These are phyloP conservation scores for Fusarium anguioides DNA, from an alignment of 2,329 filamentous ascomycete species.

Conservation along the genomic window DNA sequence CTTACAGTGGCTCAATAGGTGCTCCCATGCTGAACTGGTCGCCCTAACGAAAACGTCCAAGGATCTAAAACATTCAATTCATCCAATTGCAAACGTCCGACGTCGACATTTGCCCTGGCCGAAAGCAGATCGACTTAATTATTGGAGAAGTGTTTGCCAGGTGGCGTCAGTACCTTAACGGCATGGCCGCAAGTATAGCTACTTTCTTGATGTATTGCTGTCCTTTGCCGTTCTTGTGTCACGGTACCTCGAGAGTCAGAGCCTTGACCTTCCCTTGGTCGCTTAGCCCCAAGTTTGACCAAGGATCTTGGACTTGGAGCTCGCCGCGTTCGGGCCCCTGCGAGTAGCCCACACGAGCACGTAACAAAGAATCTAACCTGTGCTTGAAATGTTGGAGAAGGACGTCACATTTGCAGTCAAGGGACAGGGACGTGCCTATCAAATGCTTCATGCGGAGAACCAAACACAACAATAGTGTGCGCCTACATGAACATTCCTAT, in stretches of 20 bases:
- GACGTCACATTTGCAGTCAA: slow-evolving; percentile 33
- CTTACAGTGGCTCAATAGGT: slow-evolving; percentile 35
- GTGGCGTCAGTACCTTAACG: slow-evolving; percentile 37
- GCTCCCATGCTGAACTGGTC: slow-evolving; percentile 1
- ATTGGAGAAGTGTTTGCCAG: slow-evolving; percentile 33
- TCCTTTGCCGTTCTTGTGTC: slow-evolving; percentile 30
- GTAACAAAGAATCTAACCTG: slow-evolving; percentile 37
- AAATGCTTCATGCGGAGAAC: slow-evolving; percentile 30
- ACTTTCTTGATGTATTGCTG: slow-evolving; percentile 13
- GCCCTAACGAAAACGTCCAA: slow-evolving; percentile 2
- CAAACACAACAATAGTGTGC: slow-evolving; percentile 11
- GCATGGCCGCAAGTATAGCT: slow-evolving; percentile 37
- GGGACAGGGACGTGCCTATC: slow-evolving; percentile 27
- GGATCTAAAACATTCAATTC: slow-evolving; percentile 19
- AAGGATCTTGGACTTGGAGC: slow-evolving; percentile 35
- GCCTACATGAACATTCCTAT: slow-evolving; percentile 5
- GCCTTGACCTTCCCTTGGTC: slow-evolving; percentile 33
- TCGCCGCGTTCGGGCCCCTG: slow-evolving; percentile 38
- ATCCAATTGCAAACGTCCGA: slow-evolving; percentile 38
- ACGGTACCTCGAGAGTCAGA: slow-evolving; percentile 26
- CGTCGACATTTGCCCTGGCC: slow-evolving; percentile 39
- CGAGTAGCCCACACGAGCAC: slow-evolving; percentile 42
- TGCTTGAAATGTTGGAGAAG: slow-evolving; percentile 34
- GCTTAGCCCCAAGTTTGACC: slow-evolving; percentile 36
- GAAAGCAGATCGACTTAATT: slow-evolving; percentile 42